These are phyloP conservation scores for Daedaleopsis sinensis DNA, from an alignment of 768 basidiomycete genomes.

Conservation along the genomic window DNA sequence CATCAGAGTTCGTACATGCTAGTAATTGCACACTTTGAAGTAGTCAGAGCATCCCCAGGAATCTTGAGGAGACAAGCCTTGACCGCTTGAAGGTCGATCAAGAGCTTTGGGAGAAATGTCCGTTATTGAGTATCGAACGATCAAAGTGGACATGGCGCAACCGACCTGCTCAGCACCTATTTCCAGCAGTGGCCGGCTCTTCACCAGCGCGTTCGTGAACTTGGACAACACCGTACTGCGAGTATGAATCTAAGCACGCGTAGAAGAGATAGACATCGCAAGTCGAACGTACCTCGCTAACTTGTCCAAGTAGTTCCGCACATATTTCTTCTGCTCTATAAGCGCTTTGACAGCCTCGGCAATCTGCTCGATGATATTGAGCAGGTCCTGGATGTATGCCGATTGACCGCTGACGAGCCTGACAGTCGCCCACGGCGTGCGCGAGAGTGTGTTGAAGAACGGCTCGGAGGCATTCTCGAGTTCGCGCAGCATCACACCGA, in stretches of 20 bases:
- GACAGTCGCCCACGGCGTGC: conserved; percentile 75
- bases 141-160: conserved; percentile 30
- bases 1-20: conserved; percentile 16
- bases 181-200: conserved; percentile 88
- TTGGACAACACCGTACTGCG: conserved; percentile 77
- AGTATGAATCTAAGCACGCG: not conserved
- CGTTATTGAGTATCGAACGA: not conserved
- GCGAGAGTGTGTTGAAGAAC: conserved; percentile 73
- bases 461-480: conserved; percentile 85
- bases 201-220: conserved; percentile 88
- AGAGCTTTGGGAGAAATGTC: conserved; percentile 48
- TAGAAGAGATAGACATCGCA: not conserved
- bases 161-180: conserved; percentile 96
- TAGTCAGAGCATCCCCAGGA: conserved; percentile 69
- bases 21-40: conserved; percentile 49
- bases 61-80: conserved; percentile 83
- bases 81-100: conserved; percentile 89
- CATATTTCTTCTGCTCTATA: conserved; percentile 93
- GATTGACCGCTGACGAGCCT: conserved; percentile 90
- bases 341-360: conserved; percentile 76
- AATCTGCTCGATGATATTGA: conserved; percentile 73
- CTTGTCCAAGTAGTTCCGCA: conserved; percentile 93
- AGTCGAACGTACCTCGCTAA: conserved; percentile 69
- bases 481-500: conserved; percentile 79
- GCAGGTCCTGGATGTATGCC: conserved; percentile 76